Evolutionary conservation across 805 yeast genomes (phyloP), one percentile per base, ranked within the genome.

Genomic region (Yarrowia bubula): DNA sequence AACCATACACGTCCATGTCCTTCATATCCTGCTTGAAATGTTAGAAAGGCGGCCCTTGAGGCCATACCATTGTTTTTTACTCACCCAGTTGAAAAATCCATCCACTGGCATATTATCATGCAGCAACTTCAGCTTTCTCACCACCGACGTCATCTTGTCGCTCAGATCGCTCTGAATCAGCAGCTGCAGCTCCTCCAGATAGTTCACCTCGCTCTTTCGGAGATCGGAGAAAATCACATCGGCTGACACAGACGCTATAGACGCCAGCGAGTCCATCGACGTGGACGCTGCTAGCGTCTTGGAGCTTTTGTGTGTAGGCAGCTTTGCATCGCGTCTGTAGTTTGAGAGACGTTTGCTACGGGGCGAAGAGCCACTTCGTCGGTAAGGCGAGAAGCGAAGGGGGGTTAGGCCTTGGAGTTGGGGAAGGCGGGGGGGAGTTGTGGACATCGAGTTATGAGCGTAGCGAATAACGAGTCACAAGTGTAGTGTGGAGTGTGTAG

Each of bases 321-420:
- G 43, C 22, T 32, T 42, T 38, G 22, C 39, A 8, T 57, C 50
- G 3, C 63, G 50, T 42, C 47, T 39, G 13, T 42, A 43, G 43
- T 32, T 42, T 39, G 41, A 33, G 18, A 44, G 51, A 33, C 51
- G 64, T 15, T 43, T 44, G 64, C 51, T 43, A 4, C 64, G 50
- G n/a, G 51, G 64, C 18, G 42, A 17, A 7, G 8, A 6, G 22
- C 61, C 61, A 4, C 37, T 41, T 32, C 41, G 50, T 8, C 51
- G 41, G 42, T 58, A 58, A n/a, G 64, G 64, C 33, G 64, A 58
- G 43, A 58, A 43, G 33, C 64, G 64, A 51, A 58, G 43, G 5
- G 64, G 64, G 1, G 64, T 43, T 31, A 58, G 51, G 64, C 64
- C 64, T 42, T 58, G 50, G 43, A 58, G 51, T 41, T 58, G 50